Evolutionary conservation across 2,329 filamentous ascomycete species (phyloP).

Genomic region (Nigrospora osmanthi): DNA sequence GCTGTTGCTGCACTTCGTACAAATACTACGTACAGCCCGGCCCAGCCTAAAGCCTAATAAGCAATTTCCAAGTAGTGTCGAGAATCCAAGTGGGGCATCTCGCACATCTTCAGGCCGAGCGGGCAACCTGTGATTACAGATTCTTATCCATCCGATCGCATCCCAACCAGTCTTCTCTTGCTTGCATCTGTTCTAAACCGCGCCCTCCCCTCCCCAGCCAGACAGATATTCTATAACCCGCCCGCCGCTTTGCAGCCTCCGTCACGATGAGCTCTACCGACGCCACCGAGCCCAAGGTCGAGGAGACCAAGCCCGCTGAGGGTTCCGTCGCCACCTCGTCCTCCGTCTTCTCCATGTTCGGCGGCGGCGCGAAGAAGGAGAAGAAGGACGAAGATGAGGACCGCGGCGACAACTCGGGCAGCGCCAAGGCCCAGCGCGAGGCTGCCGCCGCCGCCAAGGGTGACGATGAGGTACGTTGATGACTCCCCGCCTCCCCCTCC

Average conservation of each 20-base stretch:
- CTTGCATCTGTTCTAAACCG: not conserved
- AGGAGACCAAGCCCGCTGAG: constrained; percentile 36
- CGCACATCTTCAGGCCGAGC: no score
- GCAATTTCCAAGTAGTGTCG: no score
- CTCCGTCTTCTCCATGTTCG: constrained; percentile 96
- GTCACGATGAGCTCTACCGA: constrained; percentile 40
- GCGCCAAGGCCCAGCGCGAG: constrained; percentile 70
- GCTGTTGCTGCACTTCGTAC: no score
- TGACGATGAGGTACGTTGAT: constrained; percentile 41
- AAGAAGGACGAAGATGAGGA: constrained; percentile 80
- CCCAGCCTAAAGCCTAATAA: no score
- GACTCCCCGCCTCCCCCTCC: constrained; percentile 1
- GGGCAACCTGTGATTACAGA: no score
- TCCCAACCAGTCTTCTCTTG: no score
- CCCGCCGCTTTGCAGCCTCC: not conserved
- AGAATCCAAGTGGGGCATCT: no score
- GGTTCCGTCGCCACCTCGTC: constrained; percentile 42
- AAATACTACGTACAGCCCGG: no score
- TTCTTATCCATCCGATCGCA: no score
- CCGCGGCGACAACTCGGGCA: constrained; percentile 80
- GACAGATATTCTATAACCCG: no score
- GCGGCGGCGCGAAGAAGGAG: constrained; percentile 93
- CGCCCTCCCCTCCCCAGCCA: no score
- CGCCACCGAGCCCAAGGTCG: constrained; percentile 47
- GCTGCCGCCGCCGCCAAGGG: constrained; percentile 50